Conservation (phyloP, 2,329 filamentous ascomycete species). For the Fusarium oligoseptatum region DNA sequence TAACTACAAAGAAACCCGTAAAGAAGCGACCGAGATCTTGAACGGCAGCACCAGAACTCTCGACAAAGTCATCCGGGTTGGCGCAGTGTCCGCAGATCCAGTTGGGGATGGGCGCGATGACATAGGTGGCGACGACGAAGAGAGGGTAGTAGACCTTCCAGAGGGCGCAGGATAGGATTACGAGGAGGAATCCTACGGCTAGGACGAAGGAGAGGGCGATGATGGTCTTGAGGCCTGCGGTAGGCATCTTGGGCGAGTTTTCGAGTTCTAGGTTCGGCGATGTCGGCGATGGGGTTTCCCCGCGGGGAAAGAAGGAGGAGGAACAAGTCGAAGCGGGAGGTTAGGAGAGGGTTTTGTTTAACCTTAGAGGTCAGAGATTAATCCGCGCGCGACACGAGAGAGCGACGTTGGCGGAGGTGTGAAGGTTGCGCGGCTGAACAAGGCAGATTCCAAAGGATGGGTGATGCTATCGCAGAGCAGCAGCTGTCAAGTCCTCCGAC, state of each 20-base stretch:
- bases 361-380: not conserved
- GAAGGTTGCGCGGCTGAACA: slow-evolving; percentile 40
- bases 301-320: slow-evolving; percentile 10
- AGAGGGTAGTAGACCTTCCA: slow-evolving; percentile 96
- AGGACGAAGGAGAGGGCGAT: slow-evolving; percentile 99
- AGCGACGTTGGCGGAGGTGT: slow-evolving; percentile 21
- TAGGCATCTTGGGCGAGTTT: slow-evolving; percentile 65
- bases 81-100: slow-evolving; percentile 92
- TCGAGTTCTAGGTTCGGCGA: slow-evolving; percentile 15
- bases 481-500: slow-evolving; percentile 18
- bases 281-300: slow-evolving; percentile 21
- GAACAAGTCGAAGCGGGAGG: not conserved
- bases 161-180: slow-evolving; percentile 96
- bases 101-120: slow-evolving; percentile 93
- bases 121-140: slow-evolving; percentile 94
- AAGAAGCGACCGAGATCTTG: slow-evolving; percentile 94
- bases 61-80: slow-evolving; percentile 95
- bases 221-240: slow-evolving; percentile 97
- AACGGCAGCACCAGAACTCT: slow-evolving; percentile 84
- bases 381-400: not conserved
- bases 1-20: slow-evolving; percentile 95
- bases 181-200: slow-evolving; percentile 97
- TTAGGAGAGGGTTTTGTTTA: not conserved
- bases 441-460: slow-evolving; percentile 36
- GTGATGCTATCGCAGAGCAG: slow-evolving; percentile 44